Percentiles rank a stretch among this genome's conserved stretches.
phyloP scores from a whole-genome alignment of 768 basidiomycete genomes.

The Amylocystis lapponica region DNA sequence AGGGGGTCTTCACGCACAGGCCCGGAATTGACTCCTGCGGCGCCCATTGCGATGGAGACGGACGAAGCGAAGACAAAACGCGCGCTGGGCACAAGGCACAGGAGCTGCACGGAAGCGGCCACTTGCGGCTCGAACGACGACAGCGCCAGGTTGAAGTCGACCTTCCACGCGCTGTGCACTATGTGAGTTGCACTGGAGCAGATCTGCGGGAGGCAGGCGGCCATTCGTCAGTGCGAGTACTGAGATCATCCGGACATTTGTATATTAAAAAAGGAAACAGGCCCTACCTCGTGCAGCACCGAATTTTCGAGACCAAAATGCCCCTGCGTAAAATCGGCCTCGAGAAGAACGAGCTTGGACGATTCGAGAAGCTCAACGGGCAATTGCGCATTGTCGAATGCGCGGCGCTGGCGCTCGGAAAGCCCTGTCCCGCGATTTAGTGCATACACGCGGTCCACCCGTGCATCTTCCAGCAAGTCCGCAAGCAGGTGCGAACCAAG shows the following conservation, averaged over 20 bases:
- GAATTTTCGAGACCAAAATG: conserved; percentile 12
- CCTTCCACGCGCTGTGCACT: conserved; percentile 35
- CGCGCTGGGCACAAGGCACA: conserved; percentile 27
- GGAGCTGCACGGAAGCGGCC: conserved; percentile 23
- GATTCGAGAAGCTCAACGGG: conserved; percentile 7
- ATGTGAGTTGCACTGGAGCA: too few species aligned
- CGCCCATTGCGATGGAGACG: conserved; percentile 28
- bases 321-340: conserved; percentile 12
- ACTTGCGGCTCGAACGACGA: conserved; percentile 33
- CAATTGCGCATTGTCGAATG: conserved; percentile 12
- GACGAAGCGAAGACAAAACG: conserved; percentile 30
- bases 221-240: too few species aligned
- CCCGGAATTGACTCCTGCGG: too few species aligned
- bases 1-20: conserved; percentile 7
- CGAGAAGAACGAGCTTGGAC: conserved; percentile 11
- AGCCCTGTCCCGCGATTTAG: conserved; percentile 16
- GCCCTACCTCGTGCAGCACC: conserved; percentile 10
- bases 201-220: too few species aligned
- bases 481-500: conserved; percentile 23
- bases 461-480: conserved; percentile 11
- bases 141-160: conserved; percentile 38
- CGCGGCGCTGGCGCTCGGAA: conserved; percentile 6
- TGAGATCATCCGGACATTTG: conserved; percentile 5
- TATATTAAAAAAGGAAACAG: not conserved
- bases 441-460: conserved; percentile 19